Evolutionary conservation across 2,329 filamentous ascomycete genomes (phyloP).

Genomic region (Hawksworthiomyces lignivorus): DNA sequence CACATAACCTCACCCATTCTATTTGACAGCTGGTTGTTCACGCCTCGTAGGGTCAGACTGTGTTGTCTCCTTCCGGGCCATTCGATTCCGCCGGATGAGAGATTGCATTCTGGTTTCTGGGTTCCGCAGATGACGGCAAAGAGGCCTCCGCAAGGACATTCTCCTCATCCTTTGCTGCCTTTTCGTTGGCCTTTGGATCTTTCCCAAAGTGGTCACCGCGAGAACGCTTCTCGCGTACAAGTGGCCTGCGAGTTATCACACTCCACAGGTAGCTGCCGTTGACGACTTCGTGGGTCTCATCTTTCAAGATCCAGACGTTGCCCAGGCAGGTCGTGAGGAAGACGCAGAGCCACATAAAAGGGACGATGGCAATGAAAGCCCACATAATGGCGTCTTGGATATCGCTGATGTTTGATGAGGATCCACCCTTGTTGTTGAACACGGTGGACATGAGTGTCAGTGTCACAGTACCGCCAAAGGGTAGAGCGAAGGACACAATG

Average conservation of each 20-base stretch:
- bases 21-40: too few species aligned
- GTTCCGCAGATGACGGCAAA: too few species aligned
- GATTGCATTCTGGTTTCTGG: too few species aligned
- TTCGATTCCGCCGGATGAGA: too few species aligned
- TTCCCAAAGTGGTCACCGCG: constrained; percentile 1
- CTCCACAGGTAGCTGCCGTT: constrained; percentile 15
- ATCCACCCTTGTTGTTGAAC: constrained; percentile 48
- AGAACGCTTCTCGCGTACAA: constrained; percentile 1
- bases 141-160: neutral
- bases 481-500: constrained; percentile 50
- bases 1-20: too few species aligned
- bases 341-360: constrained; percentile 39
- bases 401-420: neutral
- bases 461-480: constrained; percentile 57
- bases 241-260: constrained; percentile 8
- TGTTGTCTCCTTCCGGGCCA: too few species aligned
- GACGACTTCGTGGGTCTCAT: constrained; percentile 16
- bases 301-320: constrained; percentile 20
- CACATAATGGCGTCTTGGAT: constrained; percentile 47
- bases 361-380: constrained; percentile 53
- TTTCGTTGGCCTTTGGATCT: neutral
- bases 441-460: constrained; percentile 62
- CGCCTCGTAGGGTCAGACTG: too few species aligned
- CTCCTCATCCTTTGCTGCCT: constrained; percentile 6
- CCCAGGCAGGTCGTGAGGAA: constrained; percentile 18